Evolutionary conservation across 1,284 basidiomycete genomes (phyloP), one percentile per base, ranked within the genome.

Genomic region (Tilletia caries): DNA sequence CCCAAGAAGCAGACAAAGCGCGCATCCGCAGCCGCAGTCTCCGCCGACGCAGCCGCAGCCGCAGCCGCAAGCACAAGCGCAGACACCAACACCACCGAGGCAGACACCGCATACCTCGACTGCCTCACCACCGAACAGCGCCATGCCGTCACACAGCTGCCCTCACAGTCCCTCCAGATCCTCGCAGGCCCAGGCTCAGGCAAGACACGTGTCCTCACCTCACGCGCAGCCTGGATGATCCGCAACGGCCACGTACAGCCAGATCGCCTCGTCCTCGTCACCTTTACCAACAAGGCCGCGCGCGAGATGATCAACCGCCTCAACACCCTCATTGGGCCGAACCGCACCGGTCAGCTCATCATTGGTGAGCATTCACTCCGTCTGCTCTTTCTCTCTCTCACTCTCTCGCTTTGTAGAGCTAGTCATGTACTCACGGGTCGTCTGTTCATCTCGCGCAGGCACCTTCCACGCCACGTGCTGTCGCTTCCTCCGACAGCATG

Each of bases 381-480:
- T 41, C 37, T 41, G 37, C 8, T 15, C 8, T 41, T 41, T 41
- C 25, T 54, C 44, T 13, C 44, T 27, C 8, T 46, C 65, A 37
- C 23, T 12, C 32, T 32, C 44, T 12, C n/a, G n/a, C n/a, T n/a
- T n/a, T n/a, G n/a, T n/a, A n/a, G n/a, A n/a, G n/a, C n/a, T n/a
- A n/a, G 27, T 18, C 8, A 8, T 44, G 8, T 8, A 44, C 41
- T 18, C 8, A 44, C 41, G 41, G 18, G n/a, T n/a, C n/a, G n/a
- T n/a, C n/a, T n/a, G n/a, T n/a, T n/a, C n/a, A n/a, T n/a, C n/a
- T n/a, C n/a, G 20, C 65, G 29, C 88, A 89, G 91, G 91, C 18
- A 95, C 92, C 0, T 94, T 95, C 76, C 92, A 95, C 78, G 88
- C 92, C 0, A 86, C 91, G 2, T 94, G 92, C 78, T 91, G 89